Conservation (phyloP, 257 asterid genomes). For the Buddleja alternifolia region DNA sequence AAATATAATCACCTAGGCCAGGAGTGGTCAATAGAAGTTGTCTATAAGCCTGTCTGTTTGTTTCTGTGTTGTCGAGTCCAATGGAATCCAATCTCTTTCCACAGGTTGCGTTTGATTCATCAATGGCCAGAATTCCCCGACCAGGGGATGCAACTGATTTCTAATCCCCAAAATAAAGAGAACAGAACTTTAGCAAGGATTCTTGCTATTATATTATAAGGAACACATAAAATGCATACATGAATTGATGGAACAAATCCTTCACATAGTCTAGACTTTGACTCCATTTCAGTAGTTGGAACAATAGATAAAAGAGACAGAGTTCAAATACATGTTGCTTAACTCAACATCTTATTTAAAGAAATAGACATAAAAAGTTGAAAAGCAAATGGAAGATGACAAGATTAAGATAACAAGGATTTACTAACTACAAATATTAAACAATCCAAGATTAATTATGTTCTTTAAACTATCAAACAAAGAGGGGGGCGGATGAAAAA, state of each 20-base stretch:
- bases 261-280: not conserved
- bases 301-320: not conserved
- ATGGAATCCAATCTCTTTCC: slow-evolving; percentile 82
- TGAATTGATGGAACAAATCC: not conserved
- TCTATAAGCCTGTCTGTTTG: slow-evolving; percentile 84
- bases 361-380: too few species aligned
- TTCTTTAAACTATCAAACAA: not conserved
- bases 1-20: slow-evolving; percentile 76
- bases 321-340: not conserved
- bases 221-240: slow-evolving; percentile 4
- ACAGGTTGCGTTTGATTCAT: slow-evolving; percentile 84
- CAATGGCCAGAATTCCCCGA: slow-evolving; percentile 87
- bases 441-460: too few species aligned
- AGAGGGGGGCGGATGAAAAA: not conserved
- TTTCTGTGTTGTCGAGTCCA: slow-evolving; percentile 83
- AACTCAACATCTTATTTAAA: not conserved
- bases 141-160: slow-evolving; percentile 88
- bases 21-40: slow-evolving; percentile 84
- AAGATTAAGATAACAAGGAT: not conserved
- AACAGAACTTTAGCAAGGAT: slow-evolving; percentile 19
- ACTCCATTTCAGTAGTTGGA: not conserved
- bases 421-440: not conserved
- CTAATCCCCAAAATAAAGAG: slow-evolving; percentile 37
- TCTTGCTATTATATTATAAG: not conserved
- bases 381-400: not conserved